Base-by-base conservation (phyloP, 371 early-diverging fungal species). In the Blakeslea trispora region DNA sequence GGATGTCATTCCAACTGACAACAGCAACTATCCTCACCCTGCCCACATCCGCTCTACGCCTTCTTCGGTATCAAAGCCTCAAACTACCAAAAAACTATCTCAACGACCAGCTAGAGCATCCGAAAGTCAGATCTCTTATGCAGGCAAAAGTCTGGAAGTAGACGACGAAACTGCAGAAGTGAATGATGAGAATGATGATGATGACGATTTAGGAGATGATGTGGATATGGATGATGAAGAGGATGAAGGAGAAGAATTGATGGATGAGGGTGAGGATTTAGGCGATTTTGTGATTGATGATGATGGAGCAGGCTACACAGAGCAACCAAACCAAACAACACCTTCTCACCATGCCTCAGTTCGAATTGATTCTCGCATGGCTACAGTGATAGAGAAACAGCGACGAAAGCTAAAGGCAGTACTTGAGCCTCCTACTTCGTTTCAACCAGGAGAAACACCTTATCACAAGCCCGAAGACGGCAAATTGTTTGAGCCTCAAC, bases 221-320 rank as follows among this genome's bases (percentile, higher is more conserved):
- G 13, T 37, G 9, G 37, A 37, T 14, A 37, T 37, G 37, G 37
- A 59, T 31, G 64, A 63, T 28, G 69, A 61, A 23, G 50, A 49
- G 19, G 59, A 55, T 5, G 58, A 42, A 2, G 45, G 56, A 1
- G 66, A 68, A 8, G 53, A 46, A 2, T 49, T 35, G 21, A 58
- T 58, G 43, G 67, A 66, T 13, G 69, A 73, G 18, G 77, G 59
- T 21, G 39, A 77, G 28, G 81, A 84, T 41, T 10, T 37, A 37
- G 37, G 37, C 11, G 85, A 90, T 53, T 94, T 94, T 78, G 82
- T 94, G 1, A 90, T 87, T 1, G 94, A 95, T 57, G 96, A 95
- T 63, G 94, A 94, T 54, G 90, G 87, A 11, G 88, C 77, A 17
- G 91, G 88, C 0, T 88, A 91, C 56, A 70, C 72, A 2, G 78